Conservation (phyloP, 768 basidiomycete genomes). For the Mycena indigotica region DNA sequence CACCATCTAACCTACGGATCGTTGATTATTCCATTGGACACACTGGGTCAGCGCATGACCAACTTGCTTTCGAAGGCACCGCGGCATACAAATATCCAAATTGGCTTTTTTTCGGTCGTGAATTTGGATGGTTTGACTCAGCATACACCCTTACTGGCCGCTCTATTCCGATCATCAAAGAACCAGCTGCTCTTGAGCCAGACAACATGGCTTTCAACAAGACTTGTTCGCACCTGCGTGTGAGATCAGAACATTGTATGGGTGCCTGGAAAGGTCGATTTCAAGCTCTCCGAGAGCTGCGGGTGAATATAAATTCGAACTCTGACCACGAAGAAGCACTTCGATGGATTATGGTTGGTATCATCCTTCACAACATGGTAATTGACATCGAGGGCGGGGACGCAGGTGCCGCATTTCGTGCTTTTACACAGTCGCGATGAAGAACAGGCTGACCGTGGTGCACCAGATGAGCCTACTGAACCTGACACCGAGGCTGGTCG, state of each 20-base stretch:
- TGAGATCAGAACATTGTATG: constrained; percentile 41
- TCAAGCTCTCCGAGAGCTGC: constrained; percentile 34
- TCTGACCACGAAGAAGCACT: constrained; percentile 28
- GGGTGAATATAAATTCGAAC: constrained; percentile 32
- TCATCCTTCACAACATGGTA: constrained; percentile 39
- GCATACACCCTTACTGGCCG: constrained; percentile 30
- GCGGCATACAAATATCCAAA: constrained; percentile 27
- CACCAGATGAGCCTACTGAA: no score
- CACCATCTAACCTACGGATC: constrained; percentile 31
- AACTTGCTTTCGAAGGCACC: constrained; percentile 35
- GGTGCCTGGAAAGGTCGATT: constrained; percentile 39
- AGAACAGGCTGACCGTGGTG: no score
- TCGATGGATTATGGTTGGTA: constrained; percentile 34
- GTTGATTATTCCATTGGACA: constrained; percentile 36
- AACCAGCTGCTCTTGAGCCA: constrained; percentile 30
- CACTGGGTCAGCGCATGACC: constrained; percentile 39
- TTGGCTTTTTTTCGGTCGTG: constrained; percentile 30
- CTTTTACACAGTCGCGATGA: no score
- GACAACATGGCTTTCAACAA: constrained; percentile 34
- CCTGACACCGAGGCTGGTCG: no score
- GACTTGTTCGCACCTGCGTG: constrained; percentile 29
- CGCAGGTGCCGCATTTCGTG: no score
- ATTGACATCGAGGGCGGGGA: constrained; percentile 40
- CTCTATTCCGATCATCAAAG: constrained; percentile 33
- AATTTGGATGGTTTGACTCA: constrained; percentile 27